Evolutionary conservation across 495 filamentous ascomycete species (phyloP).

Genomic region (Penicillium alfredii): DNA sequence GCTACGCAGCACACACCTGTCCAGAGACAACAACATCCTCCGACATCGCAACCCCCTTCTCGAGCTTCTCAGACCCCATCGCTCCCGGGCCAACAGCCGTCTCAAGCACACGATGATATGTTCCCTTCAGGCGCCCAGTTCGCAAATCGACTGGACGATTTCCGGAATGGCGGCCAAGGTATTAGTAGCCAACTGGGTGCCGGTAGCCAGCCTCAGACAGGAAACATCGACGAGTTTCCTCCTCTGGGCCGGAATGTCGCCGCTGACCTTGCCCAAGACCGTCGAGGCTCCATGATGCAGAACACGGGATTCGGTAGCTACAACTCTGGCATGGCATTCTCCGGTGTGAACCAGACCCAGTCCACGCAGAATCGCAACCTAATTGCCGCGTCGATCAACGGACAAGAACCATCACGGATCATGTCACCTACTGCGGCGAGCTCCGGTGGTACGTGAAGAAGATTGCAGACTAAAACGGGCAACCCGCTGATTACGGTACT

Average conservation of each 20-base stretch:
- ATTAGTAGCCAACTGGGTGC: constrained; percentile 51
- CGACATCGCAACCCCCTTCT: constrained; percentile 42
- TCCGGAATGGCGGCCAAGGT: constrained; percentile 54
- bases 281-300: constrained; percentile 57
- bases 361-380: constrained; percentile 25
- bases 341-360: constrained; percentile 22
- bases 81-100: constrained; percentile 54
- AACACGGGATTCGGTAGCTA: constrained; percentile 58
- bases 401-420: constrained; percentile 26
- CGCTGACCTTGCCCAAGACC: constrained; percentile 66
- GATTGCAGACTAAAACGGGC: not conserved
- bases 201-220: constrained; percentile 57
- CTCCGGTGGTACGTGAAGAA: constrained; percentile 11
- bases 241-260: constrained; percentile 66
- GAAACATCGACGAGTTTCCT: constrained; percentile 77
- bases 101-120: constrained; percentile 51
- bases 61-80: constrained; percentile 46
- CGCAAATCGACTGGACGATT: constrained; percentile 51
- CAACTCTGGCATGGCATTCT: constrained; percentile 41
- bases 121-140: constrained; percentile 49
- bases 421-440: constrained; percentile 24
- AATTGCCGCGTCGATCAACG: constrained; percentile 23
- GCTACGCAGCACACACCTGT: constrained; percentile 54
- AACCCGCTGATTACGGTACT: constrained; percentile 12
- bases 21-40: constrained; percentile 60